Evolutionary conservation across 805 yeast genomes (phyloP), one percentile per base, ranked within the genome.

Genomic region (Saturnispora serradocipensis): DNA sequence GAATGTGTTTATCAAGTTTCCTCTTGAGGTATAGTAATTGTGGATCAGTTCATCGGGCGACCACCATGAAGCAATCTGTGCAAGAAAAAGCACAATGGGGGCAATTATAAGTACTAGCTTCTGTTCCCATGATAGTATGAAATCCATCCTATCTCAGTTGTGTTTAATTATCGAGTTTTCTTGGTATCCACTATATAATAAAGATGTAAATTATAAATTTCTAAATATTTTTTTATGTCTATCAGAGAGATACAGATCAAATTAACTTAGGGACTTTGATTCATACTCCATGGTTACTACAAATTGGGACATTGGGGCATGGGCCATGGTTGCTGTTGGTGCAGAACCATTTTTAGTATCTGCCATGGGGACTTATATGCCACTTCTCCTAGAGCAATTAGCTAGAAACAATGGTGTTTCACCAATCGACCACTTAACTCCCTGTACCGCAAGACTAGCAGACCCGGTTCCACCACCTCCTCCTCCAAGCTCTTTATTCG

Each of bases 281-380:
- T 24, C 9, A 44, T 28, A 9, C 20, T n/a, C 25, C 20, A 16
- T 46, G 8, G 16, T 16, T 11, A 54, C 55, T 25, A 47, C 54
- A 9, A 64, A 28, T 59, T 66, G 35, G 32, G 58, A 55, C 47
- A 51, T 55, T 42, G 34, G 51, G 30, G 54, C 58, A 13, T 55
- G 58, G 58, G 51, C 58, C 24, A 45, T 55, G 46, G 50, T 55
- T 24, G 53, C 56, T 4, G 28, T 51, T 10, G 89, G 90, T 1
- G 79, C 86, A 20, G 95, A 86, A 63, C 93, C 93, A 0, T 86
- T 85, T 61, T 75, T 84, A 4, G 93, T 86, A 7, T 80, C 87
- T 39, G 89, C 85, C 2, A 84, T 86, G 5, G 84, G 90, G 0
- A 84, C 91, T 0, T 86, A 84, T 62, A 83, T 86, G 5, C 93